phyloP scores from a whole-genome alignment of 2,329 filamentous ascomycete species.

The Trichoderma koningii region DNA sequence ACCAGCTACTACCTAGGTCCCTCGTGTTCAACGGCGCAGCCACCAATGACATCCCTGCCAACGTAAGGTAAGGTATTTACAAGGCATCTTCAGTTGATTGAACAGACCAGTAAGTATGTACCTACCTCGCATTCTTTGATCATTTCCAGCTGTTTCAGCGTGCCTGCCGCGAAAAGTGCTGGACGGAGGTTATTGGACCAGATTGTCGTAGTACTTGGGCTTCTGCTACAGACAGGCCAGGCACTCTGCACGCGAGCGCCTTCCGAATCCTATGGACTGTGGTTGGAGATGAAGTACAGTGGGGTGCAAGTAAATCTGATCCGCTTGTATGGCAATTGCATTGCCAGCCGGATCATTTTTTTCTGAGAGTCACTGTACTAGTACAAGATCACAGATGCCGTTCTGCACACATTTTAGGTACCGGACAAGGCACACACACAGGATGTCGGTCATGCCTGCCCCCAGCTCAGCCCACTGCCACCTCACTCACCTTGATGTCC shows the following conservation, averaged over 20 bases:
- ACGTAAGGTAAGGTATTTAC: not conserved
- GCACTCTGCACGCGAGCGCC: not conserved
- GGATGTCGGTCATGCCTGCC: not conserved
- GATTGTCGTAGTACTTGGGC: slow-evolving; percentile 2
- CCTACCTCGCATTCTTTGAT: too few species aligned
- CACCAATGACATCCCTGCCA: not conserved
- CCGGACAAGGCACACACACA: not conserved
- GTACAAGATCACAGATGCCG: not conserved
- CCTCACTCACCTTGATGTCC: not conserved
- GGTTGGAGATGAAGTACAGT: not conserved
- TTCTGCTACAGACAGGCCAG: not conserved
- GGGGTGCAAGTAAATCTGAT: too few species aligned
- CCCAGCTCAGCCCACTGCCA: not conserved
- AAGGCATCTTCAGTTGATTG: too few species aligned
- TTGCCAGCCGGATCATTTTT: too few species aligned
- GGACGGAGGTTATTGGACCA: not conserved
- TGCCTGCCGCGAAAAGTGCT: not conserved
- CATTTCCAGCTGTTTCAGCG: not conserved
- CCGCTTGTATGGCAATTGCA: too few species aligned
- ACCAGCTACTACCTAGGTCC: not conserved
- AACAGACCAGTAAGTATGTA: not conserved
- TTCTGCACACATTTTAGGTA: not conserved
- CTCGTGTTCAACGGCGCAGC: not conserved
- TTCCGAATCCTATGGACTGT: not conserved
- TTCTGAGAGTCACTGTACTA: too few species aligned